These are phyloP conservation scores for Eucalyptus cloeziana DNA, from an alignment of 345 rosid genomes.

Conservation along the genomic window DNA sequence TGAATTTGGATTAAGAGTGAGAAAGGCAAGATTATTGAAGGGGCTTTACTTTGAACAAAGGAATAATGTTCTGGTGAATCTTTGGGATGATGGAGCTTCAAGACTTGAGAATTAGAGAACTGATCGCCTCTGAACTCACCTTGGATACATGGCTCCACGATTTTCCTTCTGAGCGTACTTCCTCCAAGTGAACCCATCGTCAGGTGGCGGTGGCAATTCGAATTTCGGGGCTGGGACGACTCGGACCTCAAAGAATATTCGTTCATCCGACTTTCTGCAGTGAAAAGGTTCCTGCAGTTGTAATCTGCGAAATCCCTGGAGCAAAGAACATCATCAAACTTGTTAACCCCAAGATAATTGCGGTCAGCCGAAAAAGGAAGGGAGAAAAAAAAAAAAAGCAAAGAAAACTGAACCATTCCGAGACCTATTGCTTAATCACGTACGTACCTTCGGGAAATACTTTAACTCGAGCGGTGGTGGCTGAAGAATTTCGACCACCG, in stretches of 20 bases:
- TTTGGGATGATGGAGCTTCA: too few relatives aligned
- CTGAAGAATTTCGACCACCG: background rate
- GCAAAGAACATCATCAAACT: background rate
- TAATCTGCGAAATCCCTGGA: background rate
- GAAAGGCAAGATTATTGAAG: too few relatives aligned
- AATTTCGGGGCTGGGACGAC: slow-evolving; percentile 35
- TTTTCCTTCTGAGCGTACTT: slow-evolving; percentile 86
- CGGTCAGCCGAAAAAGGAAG: background rate
- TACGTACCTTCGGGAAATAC: background rate
- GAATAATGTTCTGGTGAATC: too few relatives aligned
- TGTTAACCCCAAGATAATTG: background rate
- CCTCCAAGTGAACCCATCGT: slow-evolving; percentile 87
- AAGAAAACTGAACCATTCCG: too few relatives aligned
- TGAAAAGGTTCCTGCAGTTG: background rate
- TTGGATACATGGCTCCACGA: slow-evolving; percentile 63
- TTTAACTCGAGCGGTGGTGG: background rate
- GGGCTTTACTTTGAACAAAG: too few relatives aligned
- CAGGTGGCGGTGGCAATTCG: slow-evolving; percentile 28
- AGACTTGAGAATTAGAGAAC: background rate
- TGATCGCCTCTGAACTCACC: slow-evolving; percentile 11
- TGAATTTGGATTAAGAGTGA: too few relatives aligned
- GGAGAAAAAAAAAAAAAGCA: background rate
- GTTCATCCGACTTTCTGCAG: slow-evolving; percentile 50
- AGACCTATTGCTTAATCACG: background rate
- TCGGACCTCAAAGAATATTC: slow-evolving; percentile 2